Conservation (phyloP, 805 yeast genomes). For the Ascoidea rubescens region DNA sequence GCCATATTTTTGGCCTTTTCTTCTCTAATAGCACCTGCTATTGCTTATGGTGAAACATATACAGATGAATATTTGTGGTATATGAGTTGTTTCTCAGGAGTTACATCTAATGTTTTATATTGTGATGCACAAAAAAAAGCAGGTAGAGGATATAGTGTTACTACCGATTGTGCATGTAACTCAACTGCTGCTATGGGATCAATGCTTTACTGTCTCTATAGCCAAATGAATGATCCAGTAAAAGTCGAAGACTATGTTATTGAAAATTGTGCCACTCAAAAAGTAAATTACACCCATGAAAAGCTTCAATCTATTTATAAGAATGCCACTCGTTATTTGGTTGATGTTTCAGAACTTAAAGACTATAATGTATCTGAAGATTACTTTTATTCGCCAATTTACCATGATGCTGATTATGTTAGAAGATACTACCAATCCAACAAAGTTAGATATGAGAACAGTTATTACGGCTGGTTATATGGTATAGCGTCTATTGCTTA, state of each 20-base stretch:
- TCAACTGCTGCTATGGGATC: conserved; percentile 1
- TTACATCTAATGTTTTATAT: neutral
- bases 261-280: neutral
- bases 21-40: too few relatives aligned
- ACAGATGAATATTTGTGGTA: neutral
- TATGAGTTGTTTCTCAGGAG: neutral
- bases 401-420: neutral
- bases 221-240: neutral
- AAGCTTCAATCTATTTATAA: conserved; percentile 1
- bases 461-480: conserved; percentile 8
- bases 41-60: neutral
- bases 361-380: neutral
- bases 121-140: neutral
- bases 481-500: conserved; percentile 22
- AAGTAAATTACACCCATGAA: neutral
- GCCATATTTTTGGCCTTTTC: too few relatives aligned
- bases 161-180: neutral
- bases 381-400: neutral
- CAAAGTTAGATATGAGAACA: conserved; percentile 1
- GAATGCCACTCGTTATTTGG: neutral
- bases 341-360: neutral
- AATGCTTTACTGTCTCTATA: conserved; percentile 1
- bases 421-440: neutral
- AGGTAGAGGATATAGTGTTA: too few relatives aligned
- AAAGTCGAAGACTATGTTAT: neutral